These are phyloP conservation scores for Calonectria hawksworthii DNA, from an alignment of 2,329 filamentous ascomycete species.

Conservation along the genomic window DNA sequence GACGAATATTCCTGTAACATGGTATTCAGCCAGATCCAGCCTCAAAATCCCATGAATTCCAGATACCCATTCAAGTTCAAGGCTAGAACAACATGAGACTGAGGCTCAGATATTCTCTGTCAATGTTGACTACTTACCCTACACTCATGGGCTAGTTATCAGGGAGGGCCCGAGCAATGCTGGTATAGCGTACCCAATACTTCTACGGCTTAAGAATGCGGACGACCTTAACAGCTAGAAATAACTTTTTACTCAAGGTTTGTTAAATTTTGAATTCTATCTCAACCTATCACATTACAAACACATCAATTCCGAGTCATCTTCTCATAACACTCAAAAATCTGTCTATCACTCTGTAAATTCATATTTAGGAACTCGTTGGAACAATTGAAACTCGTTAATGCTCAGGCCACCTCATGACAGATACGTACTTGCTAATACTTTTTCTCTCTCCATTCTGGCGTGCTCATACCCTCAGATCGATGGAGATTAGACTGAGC, in stretches of 20 bases:
- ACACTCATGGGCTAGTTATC: neutral
- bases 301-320: neutral
- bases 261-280: neutral
- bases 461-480: slow-evolving; percentile 47
- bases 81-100: neutral
- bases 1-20: neutral
- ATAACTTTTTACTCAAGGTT: neutral
- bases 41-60: neutral
- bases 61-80: neutral
- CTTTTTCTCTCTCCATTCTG: slow-evolving; percentile 49
- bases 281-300: neutral
- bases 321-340: neutral
- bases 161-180: too few relatives aligned
- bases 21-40: neutral
- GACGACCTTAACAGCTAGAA: neutral
- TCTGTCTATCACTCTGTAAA: slow-evolving; percentile 3
- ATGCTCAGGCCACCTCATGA: slow-evolving; percentile 44
- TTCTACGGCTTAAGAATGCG: neutral
- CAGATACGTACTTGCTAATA: slow-evolving; percentile 45
- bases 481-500: slow-evolving; percentile 51
- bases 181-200: too few relatives aligned
- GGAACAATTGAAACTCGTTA: slow-evolving; percentile 43
- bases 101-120: neutral
- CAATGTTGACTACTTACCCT: neutral
- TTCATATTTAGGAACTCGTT: slow-evolving; percentile 10